A percentile compares a stretch with the other conserved stretches of the same genome.
phyloP scores from a whole-genome alignment of 192 early-diverging fungal genomes.

The Backusella luteola region DNA sequence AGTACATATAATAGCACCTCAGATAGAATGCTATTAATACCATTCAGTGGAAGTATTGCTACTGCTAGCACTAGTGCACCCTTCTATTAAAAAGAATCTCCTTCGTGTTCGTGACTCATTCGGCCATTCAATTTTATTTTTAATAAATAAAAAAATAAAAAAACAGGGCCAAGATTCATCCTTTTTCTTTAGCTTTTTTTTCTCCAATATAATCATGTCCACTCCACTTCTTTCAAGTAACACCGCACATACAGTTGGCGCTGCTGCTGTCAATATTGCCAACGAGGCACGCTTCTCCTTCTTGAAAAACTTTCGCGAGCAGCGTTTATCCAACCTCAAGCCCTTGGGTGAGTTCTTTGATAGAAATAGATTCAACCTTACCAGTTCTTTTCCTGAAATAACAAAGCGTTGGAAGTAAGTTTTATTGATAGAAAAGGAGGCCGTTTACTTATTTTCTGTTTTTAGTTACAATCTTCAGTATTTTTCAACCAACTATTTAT shows the following conservation, averaged over 20 bases:
- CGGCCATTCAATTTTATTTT: neutral
- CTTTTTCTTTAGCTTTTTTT: neutral
- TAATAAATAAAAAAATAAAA: neutral
- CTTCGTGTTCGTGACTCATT: neutral
- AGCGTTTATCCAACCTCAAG: constrained; percentile 48
- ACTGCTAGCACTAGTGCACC: neutral
- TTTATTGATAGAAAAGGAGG: neutral
- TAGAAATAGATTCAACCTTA: constrained; percentile 49
- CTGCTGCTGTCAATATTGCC: constrained; percentile 21
- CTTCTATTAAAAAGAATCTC: neutral
- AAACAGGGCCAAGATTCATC: neutral
- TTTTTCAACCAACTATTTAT: constrained; percentile 60
- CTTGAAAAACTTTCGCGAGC: constrained; percentile 46
- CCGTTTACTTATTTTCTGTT: neutral
- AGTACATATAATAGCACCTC: no score
- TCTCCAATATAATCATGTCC: constrained; percentile 5
- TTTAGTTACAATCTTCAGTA: constrained; percentile 56
- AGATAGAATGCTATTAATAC: no score
- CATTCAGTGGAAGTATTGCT: neutral
- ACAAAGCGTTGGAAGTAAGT: constrained; percentile 38
- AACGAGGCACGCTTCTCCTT: constrained; percentile 43
- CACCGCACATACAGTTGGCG: constrained; percentile 25
- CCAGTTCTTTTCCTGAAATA: constrained; percentile 36
- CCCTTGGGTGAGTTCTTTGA: constrained; percentile 57
- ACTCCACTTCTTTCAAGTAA: constrained; percentile 20